These are phyloP conservation scores for Penicillium cosmopolitanum DNA, from an alignment of 495 filamentous ascomycete genomes.

Conservation along the genomic window DNA sequence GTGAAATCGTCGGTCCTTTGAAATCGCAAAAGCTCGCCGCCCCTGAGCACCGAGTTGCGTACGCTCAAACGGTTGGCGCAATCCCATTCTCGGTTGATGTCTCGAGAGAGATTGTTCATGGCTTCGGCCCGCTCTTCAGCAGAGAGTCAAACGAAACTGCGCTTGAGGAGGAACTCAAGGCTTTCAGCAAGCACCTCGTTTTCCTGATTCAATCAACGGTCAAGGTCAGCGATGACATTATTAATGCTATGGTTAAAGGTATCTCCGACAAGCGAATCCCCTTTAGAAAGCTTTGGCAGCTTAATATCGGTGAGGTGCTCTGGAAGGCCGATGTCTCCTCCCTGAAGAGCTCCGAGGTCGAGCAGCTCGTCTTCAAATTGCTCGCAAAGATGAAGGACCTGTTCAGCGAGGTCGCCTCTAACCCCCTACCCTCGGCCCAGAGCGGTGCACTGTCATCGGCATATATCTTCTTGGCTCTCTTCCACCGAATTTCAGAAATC, in stretches of 20 bases:
- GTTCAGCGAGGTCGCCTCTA: constrained; percentile 75
- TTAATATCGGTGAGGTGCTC: constrained; percentile 72
- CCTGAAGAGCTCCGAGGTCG: constrained; percentile 47
- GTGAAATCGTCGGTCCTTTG: constrained; percentile 76
- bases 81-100: constrained; percentile 59
- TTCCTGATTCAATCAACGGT: constrained; percentile 60
- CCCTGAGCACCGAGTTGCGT: constrained; percentile 77
- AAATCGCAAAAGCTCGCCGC: constrained; percentile 79
- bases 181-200: constrained; percentile 64
- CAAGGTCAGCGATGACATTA: constrained; percentile 61
- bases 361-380: constrained; percentile 50
- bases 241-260: constrained; percentile 78
- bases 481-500: constrained; percentile 34
- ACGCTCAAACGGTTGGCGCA: constrained; percentile 74
- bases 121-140: constrained; percentile 62
- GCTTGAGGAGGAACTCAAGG: constrained; percentile 70
- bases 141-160: constrained; percentile 90
- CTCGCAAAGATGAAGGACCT: constrained; percentile 69
- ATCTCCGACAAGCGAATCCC: constrained; percentile 79
- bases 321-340: constrained; percentile 56
- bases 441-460: constrained; percentile 74
- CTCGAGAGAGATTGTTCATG: constrained; percentile 66
- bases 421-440: constrained; percentile 75
- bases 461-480: constrained; percentile 71
- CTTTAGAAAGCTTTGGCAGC: constrained; percentile 79